Conservation (phyloP, 495 filamentous ascomycete genomes). For the Penicillium angulare region DNA sequence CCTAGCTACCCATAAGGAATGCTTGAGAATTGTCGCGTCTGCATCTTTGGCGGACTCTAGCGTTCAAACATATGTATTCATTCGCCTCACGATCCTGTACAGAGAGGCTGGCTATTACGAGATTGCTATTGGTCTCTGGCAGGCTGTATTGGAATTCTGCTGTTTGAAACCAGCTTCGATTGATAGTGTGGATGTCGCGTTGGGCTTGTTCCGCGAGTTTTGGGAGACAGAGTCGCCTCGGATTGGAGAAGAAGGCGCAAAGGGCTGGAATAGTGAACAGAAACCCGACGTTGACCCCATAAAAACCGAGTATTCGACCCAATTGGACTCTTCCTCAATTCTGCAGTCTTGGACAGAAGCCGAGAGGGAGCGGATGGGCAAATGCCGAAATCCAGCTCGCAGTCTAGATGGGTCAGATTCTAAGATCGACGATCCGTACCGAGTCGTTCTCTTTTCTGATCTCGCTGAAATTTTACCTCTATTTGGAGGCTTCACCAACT, state of each 20-base stretch:
- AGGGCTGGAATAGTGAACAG: conserved; percentile 59
- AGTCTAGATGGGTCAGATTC: conserved; percentile 57
- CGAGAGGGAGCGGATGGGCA: conserved; percentile 51
- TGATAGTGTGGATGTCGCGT: conserved; percentile 7
- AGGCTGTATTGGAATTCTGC: conserved; percentile 73
- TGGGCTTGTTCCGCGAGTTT: conserved; percentile 63
- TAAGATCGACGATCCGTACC: conserved; percentile 70
- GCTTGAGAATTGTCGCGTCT: conserved; percentile 50
- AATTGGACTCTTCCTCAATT: conserved; percentile 21
- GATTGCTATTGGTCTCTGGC: conserved; percentile 76
- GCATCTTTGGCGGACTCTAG: conserved; percentile 14
- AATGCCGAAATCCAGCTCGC: conserved; percentile 61
- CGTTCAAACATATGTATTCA: conserved; percentile 65
- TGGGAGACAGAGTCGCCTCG: conserved; percentile 87
- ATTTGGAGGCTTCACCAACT: conserved; percentile 38
- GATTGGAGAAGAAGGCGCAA: conserved; percentile 69
- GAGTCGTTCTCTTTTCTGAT: conserved; percentile 77
- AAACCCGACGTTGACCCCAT: neutral
- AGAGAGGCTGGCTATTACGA: conserved; percentile 81
- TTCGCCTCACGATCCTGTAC: conserved; percentile 71
- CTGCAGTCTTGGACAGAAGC: conserved; percentile 59
- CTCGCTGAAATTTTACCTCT: conserved; percentile 60
- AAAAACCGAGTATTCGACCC: neutral
- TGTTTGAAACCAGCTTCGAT: conserved; percentile 52
- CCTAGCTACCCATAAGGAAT: conserved; percentile 53